Percentiles rank a stretch among this genome's conserved stretches.
Conservation (phyloP, 2,329 filamentous ascomycete species). For the Cercospora zeae-maydis region DNA sequence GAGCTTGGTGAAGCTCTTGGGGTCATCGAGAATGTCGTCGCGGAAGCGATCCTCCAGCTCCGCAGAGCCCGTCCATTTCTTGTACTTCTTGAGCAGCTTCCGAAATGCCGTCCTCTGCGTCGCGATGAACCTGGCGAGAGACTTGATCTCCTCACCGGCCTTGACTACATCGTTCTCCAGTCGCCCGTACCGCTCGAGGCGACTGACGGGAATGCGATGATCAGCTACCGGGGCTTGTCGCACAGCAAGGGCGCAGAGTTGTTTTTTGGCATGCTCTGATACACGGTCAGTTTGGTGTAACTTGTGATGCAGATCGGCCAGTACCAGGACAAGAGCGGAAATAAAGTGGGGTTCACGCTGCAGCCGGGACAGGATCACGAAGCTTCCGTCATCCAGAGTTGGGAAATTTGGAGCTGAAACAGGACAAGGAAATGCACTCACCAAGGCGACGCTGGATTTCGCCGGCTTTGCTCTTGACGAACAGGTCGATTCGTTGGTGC, state of each 20-base stretch:
- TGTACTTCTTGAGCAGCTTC: conserved; percentile 83
- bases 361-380: conserved; percentile 1
- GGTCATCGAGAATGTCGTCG: conserved; percentile 60
- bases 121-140: conserved; percentile 66
- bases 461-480: conserved; percentile 74
- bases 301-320: neutral
- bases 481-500: conserved; percentile 73
- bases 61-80: conserved; percentile 78
- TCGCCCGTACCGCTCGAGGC: conserved; percentile 50
- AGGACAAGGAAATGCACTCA: conserved; percentile 43
- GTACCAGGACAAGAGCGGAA: neutral
- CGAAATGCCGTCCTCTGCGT: conserved; percentile 73
- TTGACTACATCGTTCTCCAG: conserved; percentile 50
- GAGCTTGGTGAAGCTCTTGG: conserved; percentile 67
- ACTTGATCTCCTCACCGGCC: conserved; percentile 68
- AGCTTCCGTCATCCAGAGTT: neutral
- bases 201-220: conserved; percentile 41
- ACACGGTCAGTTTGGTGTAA: conserved; percentile 8
- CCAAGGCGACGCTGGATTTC: conserved; percentile 69
- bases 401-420: conserved; percentile 3
- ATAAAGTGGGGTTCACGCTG: conserved; percentile 11
- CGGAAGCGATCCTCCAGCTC: conserved; percentile 64
- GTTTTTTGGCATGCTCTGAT: conserved; percentile 31
- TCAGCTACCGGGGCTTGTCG: conserved; percentile 24
- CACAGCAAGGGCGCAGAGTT: conserved; percentile 28